Conservation (phyloP, 495 filamentous ascomycete species). For the Aspergillus taichungensis region DNA sequence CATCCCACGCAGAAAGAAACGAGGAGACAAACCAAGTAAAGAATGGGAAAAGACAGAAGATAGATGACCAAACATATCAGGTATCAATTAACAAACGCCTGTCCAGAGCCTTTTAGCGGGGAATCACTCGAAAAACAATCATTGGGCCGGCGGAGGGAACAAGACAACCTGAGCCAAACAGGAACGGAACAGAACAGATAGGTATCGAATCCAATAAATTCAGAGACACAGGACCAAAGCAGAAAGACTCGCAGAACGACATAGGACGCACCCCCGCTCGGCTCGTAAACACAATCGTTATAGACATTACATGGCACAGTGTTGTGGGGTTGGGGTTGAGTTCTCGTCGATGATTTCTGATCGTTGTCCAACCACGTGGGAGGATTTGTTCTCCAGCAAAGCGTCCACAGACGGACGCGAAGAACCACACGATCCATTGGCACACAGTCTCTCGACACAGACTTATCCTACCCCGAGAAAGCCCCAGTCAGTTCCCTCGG, state of each 20-base stretch:
- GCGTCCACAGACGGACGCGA: neutral
- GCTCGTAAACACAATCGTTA: slow-evolving; percentile 3
- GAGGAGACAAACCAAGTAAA: neutral
- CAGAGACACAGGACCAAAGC: slow-evolving; percentile 1
- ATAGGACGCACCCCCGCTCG: neutral
- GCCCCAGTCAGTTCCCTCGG: slow-evolving; percentile 39
- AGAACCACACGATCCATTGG: neutral
- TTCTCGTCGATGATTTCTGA: no score
- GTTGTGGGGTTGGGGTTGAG: no score
- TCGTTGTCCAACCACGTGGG: neutral
- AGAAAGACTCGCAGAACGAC: neutral
- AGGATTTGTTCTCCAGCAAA: neutral
- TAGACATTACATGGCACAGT: slow-evolving; percentile 5
- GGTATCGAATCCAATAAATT: neutral
- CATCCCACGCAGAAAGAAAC: neutral
- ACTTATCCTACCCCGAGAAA: slow-evolving; percentile 39
- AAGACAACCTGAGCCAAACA: slow-evolving; percentile 5
- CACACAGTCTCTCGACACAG: neutral
- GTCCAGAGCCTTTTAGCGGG: neutral
- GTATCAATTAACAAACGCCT: neutral
- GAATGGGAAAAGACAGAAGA: neutral
- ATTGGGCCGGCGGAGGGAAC: no score
- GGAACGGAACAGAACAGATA: slow-evolving; percentile 1
- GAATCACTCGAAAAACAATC: neutral
- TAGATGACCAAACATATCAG: slow-evolving; percentile 1